Base-by-base conservation (phyloP, 176 grass and related monocot genomes). In the Oryza longistaminata region DNA sequence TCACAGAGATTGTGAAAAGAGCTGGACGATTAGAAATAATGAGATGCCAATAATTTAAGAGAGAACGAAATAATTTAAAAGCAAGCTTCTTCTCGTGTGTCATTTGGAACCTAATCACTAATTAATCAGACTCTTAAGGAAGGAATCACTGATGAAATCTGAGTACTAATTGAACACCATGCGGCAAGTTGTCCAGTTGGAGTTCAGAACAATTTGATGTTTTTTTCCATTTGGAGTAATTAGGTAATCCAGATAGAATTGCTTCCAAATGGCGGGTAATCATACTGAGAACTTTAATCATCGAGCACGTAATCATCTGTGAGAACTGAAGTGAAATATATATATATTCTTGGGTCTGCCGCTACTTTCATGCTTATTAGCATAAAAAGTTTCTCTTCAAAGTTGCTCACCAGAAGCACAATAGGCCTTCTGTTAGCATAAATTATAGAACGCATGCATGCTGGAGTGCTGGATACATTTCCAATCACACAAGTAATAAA, bases 41-140 rank as follows among this genome's bases (percentile, higher is more conserved):
- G 2, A 10, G 8, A 27, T 6, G 11, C 69, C 40, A 74, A 65
- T 65, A 83, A 35, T 83, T 19, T 27, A 46, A 44, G 7, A 65
- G n/a, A 26, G 11, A 15, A 10, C 26, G 31, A 42, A 48, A n/a
- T 48, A 60, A 48, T 64, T 83, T 11, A 65, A 83, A 74, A 64
- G 14, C 70, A 34, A 29, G 49, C 14, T 21, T 33, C 31, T 16
- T 64, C 81, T 65, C 2, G 40, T 2, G 17, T 34, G 17, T 34
- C 70, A 48, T 83, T 83, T 74, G 53, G 37, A 83, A 6, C 16
- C 64, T 46, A 64, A 64, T 83, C 69, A 11, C 45, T 46, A 64
- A 64, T 83, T 46, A 64, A 64, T 83, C 69, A 11, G 55, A 37
- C 1, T 29, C 55, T 48, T 6, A 71, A 22, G 70, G 37, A 71